These are phyloP conservation scores for Sicyos baderoa DNA, from an alignment of 306 rosid species.

Conservation along the genomic window DNA sequence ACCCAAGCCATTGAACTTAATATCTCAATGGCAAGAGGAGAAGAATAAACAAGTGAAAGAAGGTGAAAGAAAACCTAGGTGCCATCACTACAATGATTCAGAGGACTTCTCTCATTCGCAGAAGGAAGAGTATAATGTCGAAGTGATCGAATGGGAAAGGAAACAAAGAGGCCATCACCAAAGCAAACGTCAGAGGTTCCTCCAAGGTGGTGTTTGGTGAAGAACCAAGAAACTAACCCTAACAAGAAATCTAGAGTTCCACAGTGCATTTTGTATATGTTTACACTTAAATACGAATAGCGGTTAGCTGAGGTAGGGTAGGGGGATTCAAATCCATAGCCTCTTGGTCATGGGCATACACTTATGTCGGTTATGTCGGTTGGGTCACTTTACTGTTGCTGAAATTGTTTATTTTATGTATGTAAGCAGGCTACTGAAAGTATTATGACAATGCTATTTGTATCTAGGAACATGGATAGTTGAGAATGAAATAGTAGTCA, in stretches of 20 bases:
- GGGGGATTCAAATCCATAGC: too few species aligned
- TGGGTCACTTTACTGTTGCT: neutral
- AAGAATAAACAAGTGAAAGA: neutral
- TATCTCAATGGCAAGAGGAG: neutral
- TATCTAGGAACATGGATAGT: too few species aligned
- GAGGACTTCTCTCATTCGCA: neutral
- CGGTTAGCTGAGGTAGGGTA: neutral
- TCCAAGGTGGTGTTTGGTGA: neutral
- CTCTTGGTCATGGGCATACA: neutral
- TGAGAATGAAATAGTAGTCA: too few species aligned
- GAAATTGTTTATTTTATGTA: neutral
- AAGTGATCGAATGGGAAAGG: neutral
- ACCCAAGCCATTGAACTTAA: neutral
- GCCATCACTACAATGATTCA: constrained; percentile 2
- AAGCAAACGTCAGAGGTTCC: neutral
- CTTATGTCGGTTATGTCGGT: too few species aligned
- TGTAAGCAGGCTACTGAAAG: neutral
- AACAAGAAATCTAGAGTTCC: neutral
- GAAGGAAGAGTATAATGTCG: neutral
- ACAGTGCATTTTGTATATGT: neutral
- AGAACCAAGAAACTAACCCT: too few species aligned
- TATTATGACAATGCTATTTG: neutral
- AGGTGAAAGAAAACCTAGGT: neutral
- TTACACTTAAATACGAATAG: neutral
- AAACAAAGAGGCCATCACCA: neutral